A percentile compares a stretch with the other conserved stretches of the same genome.
Evolutionary conservation across 257 asterid genomes (phyloP).

Genomic region (Linaria vulgaris): DNA sequence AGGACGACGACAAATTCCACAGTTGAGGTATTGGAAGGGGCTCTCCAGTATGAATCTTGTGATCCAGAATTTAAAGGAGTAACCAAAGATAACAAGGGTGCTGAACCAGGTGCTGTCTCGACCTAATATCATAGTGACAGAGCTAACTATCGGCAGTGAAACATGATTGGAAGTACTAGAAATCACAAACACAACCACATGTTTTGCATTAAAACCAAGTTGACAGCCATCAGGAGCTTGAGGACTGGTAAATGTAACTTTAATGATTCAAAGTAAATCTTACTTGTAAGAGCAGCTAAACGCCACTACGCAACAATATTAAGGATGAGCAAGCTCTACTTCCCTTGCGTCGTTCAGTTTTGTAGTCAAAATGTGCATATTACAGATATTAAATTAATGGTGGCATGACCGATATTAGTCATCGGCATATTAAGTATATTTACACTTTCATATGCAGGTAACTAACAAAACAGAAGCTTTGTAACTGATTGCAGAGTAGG

Average conservation of each 20-base stretch:
- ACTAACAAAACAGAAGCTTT: conserved; percentile 7
- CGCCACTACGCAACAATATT: background rate
- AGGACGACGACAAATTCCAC: conserved; percentile 86
- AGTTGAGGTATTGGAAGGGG: conserved; percentile 71
- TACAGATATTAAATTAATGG: background rate
- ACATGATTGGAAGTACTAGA: conserved; percentile 10
- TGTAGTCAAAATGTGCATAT: background rate
- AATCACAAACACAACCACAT: conserved; percentile 7
- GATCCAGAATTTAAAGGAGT: conserved; percentile 71
- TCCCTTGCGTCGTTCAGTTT: background rate
- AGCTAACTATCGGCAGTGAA: conserved; percentile 18
- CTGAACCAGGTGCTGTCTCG: conserved; percentile 85
- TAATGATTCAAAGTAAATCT: conserved; percentile 7
- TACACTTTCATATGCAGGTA: background rate
- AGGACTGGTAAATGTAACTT: conserved; percentile 6
- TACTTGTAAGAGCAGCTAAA: conserved; percentile 7
- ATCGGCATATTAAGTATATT: background rate
- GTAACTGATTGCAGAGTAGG: conserved; percentile 17
- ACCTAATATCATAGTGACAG: conserved; percentile 49
- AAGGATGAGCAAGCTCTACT: conserved; percentile 7
- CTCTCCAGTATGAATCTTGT: conserved; percentile 82
- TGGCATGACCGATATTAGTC: background rate
- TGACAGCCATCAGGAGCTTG: conserved; percentile 17
- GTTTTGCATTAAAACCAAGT: conserved; percentile 1
- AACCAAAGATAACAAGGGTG: conserved; percentile 75